Evolutionary conservation across 176 grass and related monocot genomes (phyloP), one percentile per base, ranked within the genome.

Genomic region (bread wheat (Triticum aestivum)): DNA sequence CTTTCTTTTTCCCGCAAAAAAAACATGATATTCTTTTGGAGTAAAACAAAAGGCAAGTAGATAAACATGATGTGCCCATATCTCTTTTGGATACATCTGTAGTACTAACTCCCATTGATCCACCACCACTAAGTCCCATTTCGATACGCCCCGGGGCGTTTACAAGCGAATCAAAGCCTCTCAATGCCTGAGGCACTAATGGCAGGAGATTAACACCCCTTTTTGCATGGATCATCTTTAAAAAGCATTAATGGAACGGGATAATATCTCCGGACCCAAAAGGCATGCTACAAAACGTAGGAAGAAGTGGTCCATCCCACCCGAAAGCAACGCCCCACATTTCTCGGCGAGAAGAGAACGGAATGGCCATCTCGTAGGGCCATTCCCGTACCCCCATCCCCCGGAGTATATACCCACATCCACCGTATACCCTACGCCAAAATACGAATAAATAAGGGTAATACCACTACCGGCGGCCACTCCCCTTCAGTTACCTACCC

Each of bases 381-480:
- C 54, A 7, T 24, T 6, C 69, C 69, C 67, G 15, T 71, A 35
- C 69, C 72, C 8, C 2, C 42, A 38, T 39, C 38, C 8, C 38
- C 38, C 8, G 38, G 8, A 9, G 38, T 41, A 9, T 47, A 47
- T 51, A 89, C 20, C 3, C 37, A 75, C 23, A 49, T 20, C 21
- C 5, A 3, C 7, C 21, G 42, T 45, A 45, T 75, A 87, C 59
- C 0, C 75, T 75, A 58, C 38, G 58, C 11, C 9, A 65, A 64
- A 87, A 91, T 91, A 73, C 90, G 13, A 54, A 65, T 86, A 88
- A 82, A 82, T 44, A 11, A 49, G 82, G 51, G 64, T 72, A 33
- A n/a, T 8, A 65, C 78, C 41, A 61, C 63, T n/a, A 49, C 52
- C 29, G 11, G 72, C 69, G 4, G 37, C 71, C 51, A 56, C 39